Base-by-base conservation (phyloP, 2,329 filamentous ascomycete genomes). In the Alternaria gansuensis region DNA sequence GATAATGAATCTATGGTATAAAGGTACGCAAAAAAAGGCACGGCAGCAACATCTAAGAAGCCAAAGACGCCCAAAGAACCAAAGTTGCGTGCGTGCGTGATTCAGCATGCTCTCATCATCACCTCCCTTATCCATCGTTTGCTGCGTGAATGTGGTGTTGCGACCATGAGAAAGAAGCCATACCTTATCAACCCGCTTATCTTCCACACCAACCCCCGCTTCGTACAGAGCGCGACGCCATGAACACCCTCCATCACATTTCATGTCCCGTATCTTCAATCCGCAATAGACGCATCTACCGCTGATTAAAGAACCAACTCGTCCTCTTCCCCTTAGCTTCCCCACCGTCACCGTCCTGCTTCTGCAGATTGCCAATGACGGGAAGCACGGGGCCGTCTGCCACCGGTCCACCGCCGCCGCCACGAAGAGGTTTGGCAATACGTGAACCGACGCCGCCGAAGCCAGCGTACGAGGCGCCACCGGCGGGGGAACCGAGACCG, bases 291-390 rank as follows among this genome's bases (percentile, higher is more conserved):
- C 17, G 17, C 17, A 1, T 2, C 48, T 60, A 60, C 36, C 60
- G 57, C 57, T 62, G 52, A 26, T 88, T 87, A 78, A 90, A 90
- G 81, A 90, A 90, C 88, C 88, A 91, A 76, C 88, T 90, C 71
- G 84, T 87, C 70, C 89, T 84, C 85, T 91, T 91, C 79, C 80
- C 84, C 68, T 77, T 54, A 2, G 54, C 79, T 75, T 88, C 86
- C 70, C 70, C 67, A 0, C 60, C 59, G 23, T 82, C 86, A 11
- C 64, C 65, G 45, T 83, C 86, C 78, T 88, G 84, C 75, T 84
- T 67, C 68, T 82, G 80, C 48, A 82, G 65, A 31, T 75, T 78
- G 41, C 78, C 77, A 52, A 82, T 77, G 17, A 78, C 77, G 4
- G 81, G 80, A 1, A 80, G 73, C 7, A 75, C 69, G 6, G 79